A percentile compares a stretch with the other conserved stretches of the same genome.
These are phyloP conservation scores for Lignosus rhinocerotis DNA, from an alignment of 1,284 basidiomycete genomes.

Conservation along the genomic window DNA sequence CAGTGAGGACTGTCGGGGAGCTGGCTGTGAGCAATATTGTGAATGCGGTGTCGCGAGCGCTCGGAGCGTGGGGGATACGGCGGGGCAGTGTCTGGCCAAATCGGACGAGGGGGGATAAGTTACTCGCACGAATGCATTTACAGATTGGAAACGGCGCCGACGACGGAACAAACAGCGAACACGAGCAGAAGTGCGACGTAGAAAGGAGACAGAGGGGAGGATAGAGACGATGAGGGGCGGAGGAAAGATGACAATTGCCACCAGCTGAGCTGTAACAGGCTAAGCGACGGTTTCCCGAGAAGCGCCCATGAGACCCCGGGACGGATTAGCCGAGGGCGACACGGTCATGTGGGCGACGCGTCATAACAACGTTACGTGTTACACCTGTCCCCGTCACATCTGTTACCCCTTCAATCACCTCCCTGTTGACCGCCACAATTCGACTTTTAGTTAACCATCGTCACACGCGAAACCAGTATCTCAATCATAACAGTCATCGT, in stretches of 20 bases:
- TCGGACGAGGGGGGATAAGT: not conserved
- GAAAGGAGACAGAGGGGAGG: not conserved
- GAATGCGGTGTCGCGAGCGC: slow-evolving; percentile 1
- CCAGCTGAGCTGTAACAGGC: not conserved
- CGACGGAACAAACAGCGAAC: not conserved
- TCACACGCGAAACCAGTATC: no score
- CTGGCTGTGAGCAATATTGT: not conserved
- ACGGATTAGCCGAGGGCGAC: slow-evolving; percentile 5
- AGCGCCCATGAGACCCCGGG: not conserved
- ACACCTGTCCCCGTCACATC: not conserved
- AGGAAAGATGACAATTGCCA: not conserved
- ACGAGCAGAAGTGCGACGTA: not conserved
- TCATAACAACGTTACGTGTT: not conserved
- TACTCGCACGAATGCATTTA: not conserved
- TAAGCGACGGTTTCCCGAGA: not conserved
- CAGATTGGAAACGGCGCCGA: not conserved
- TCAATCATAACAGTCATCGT: no score
- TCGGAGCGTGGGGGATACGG: slow-evolving; percentile 1
- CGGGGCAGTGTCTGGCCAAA: not conserved
- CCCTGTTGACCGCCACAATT: not conserved
- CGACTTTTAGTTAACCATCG: not conserved
- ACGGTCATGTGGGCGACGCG: slow-evolving; percentile 16
- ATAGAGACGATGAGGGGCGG: slow-evolving; percentile 6
- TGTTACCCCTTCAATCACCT: not conserved
- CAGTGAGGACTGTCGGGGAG: not conserved